Percentiles rank a stretch among this genome's conserved stretches.
These are phyloP conservation scores for Globisporangium parvum DNA, from an alignment of 352 stramenopile species.

Conservation along the genomic window DNA sequence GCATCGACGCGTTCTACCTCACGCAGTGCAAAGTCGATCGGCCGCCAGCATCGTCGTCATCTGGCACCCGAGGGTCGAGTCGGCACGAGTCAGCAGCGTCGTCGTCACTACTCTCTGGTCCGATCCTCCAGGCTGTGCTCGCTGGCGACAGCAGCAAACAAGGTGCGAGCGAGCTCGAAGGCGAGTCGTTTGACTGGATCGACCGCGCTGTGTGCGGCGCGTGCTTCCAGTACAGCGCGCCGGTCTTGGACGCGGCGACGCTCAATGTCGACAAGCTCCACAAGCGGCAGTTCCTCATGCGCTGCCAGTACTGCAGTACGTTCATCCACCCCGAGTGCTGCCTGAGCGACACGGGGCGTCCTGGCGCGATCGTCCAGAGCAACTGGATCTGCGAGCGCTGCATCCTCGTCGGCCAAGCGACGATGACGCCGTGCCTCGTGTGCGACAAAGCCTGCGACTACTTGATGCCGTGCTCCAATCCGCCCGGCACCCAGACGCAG, in stretches of 20 bases:
- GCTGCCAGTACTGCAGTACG: conserved; percentile 81
- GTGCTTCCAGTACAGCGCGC: conserved; percentile 70
- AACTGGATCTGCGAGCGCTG: conserved; percentile 87
- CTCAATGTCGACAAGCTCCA: conserved; percentile 48
- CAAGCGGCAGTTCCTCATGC: conserved; percentile 79
- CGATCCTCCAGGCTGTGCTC: conserved; percentile 48
- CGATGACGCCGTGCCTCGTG: conserved; percentile 39
- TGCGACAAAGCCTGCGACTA: conserved; percentile 71
- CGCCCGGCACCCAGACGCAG: conserved; percentile 8
- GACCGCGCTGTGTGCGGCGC: conserved; percentile 66
- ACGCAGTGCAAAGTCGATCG: conserved; percentile 47
- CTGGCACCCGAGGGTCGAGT: background rate
- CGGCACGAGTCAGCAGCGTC: conserved; percentile 9
- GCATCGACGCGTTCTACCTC: conserved; percentile 70
- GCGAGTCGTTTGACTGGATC: conserved; percentile 39
- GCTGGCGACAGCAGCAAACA: conserved; percentile 26
- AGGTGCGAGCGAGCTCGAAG: conserved; percentile 5
- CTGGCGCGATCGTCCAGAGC: conserved; percentile 49
- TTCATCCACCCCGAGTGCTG: conserved; percentile 80
- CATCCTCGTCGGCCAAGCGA: conserved; percentile 37
- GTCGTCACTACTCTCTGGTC: conserved; percentile 39
- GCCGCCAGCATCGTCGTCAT: background rate
- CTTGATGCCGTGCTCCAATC: conserved; percentile 65
- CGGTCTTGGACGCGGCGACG: conserved; percentile 25
- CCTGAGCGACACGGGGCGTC: conserved; percentile 59